A percentile compares a stretch with the other conserved stretches of the same genome.
Conservation (phyloP, 495 filamentous ascomycete species). For the Penicilliopsis zonata region DNA sequence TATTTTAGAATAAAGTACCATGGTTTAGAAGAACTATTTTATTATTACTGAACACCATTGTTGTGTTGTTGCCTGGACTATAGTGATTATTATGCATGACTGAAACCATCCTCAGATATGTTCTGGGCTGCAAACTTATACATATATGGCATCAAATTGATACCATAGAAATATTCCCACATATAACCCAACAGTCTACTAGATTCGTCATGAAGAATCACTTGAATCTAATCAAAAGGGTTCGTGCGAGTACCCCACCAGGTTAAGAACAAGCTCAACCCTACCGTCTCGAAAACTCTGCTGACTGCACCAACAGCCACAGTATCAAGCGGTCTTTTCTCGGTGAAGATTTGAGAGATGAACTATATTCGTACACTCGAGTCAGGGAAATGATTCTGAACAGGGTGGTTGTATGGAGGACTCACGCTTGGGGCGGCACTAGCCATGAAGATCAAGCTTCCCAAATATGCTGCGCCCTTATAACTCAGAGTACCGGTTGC, state of each 20-base stretch:
- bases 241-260: conserved; percentile 96
- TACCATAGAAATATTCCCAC: not conserved
- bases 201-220: not conserved
- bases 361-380: conserved; percentile 43
- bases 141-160: too few species aligned
- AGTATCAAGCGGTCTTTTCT: conserved; percentile 83
- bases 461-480: conserved; percentile 93
- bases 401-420: conserved; percentile 7
- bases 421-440: conserved; percentile 78
- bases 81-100: too few species aligned
- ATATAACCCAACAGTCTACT: not conserved
- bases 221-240: conserved; percentile 49
- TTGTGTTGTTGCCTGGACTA: too few species aligned
- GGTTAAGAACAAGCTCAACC: conserved; percentile 80
- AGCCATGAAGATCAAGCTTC: conserved; percentile 81
- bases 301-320: conserved; percentile 74
- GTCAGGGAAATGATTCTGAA: not conserved
- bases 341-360: conserved; percentile 72
- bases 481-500: conserved; percentile 88
- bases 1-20: too few species aligned
- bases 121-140: too few species aligned
- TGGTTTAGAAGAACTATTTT: too few species aligned
- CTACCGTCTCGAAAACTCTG: conserved; percentile 85
- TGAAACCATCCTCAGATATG: too few species aligned
- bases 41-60: too few species aligned